These are phyloP conservation scores for Raffaelea ambrosiae DNA, from an alignment of 2,329 filamentous ascomycete genomes.

Conservation along the genomic window DNA sequence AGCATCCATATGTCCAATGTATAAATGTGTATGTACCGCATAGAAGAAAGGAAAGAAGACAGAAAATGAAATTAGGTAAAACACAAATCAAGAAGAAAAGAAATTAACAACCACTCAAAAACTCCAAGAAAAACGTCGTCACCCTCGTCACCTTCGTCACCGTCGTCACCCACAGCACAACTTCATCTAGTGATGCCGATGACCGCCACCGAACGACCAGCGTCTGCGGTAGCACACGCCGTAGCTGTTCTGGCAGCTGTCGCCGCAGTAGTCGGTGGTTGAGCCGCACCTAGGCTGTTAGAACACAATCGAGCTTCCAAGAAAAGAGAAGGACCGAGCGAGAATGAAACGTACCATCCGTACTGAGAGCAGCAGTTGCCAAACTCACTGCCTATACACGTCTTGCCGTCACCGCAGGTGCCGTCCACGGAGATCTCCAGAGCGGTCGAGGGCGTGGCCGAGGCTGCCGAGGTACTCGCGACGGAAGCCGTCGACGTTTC, in stretches of 20 bases:
- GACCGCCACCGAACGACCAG: too few species aligned
- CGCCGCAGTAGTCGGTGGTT: conserved; percentile 7
- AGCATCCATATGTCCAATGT: too few species aligned
- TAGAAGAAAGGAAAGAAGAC: too few species aligned
- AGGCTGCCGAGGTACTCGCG: not conserved
- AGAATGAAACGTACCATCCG: conserved; percentile 5
- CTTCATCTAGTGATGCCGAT: too few species aligned
- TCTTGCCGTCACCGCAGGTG: conserved; percentile 8
- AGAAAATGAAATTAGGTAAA: too few species aligned
- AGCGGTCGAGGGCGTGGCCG: not conserved
- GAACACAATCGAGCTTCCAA: not conserved
- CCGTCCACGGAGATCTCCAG: conserved; percentile 3
- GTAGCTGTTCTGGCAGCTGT: conserved; percentile 8
- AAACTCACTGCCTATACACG: conserved; percentile 5
- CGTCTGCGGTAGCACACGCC: too few species aligned
- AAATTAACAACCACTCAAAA: too few species aligned
- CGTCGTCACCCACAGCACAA: too few species aligned
- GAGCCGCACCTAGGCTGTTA: conserved; percentile 4
- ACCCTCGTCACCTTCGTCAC: too few species aligned
- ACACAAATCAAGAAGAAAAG: too few species aligned
- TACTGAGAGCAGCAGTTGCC: conserved; percentile 11
- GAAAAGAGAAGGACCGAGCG: not conserved
- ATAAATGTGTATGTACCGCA: too few species aligned
- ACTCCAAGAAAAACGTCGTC: too few species aligned
- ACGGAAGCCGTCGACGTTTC: conserved; percentile 5